phyloP scores from a whole-genome alignment of 2,329 filamentous ascomycete genomes.

The Fusarium caatingaense region DNA sequence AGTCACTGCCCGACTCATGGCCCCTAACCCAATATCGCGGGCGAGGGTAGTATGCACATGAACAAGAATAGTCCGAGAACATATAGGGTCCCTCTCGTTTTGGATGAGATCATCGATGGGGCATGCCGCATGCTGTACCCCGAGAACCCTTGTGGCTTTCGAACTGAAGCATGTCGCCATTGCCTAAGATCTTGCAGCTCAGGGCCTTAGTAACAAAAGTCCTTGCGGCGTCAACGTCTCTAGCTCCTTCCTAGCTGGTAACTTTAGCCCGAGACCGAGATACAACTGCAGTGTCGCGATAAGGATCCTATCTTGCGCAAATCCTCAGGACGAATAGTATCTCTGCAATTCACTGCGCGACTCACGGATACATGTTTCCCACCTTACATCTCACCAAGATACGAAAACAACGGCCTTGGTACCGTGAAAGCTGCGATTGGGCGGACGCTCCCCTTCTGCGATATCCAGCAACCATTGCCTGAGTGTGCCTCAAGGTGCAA shows the following conservation, averaged over 20 bases:
- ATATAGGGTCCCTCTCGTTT: constrained; percentile 2
- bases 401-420: constrained; percentile 22
- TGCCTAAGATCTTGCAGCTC: constrained; percentile 9
- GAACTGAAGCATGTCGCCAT: constrained; percentile 1
- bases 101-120: constrained; percentile 25
- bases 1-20: constrained; percentile 3
- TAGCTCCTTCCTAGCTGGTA: constrained; percentile 40
- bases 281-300: constrained; percentile 26
- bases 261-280: not conserved
- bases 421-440: not conserved
- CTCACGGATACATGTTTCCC: not conserved
- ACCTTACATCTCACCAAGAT: not conserved
- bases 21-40: not conserved
- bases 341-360: not conserved
- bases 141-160: constrained; percentile 14
- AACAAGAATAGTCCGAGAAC: not conserved
- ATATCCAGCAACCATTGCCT: not conserved
- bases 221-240: constrained; percentile 14
- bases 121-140: constrained; percentile 10
- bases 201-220: constrained; percentile 28
- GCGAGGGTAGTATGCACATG: not conserved
- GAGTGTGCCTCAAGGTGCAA: not conserved
- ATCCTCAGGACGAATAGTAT: not conserved
- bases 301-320: constrained; percentile 19
- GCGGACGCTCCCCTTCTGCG: not conserved